Evolutionary conservation across 305 asterid genomes (phyloP).

Genomic region (Fraxinus floribunda): DNA sequence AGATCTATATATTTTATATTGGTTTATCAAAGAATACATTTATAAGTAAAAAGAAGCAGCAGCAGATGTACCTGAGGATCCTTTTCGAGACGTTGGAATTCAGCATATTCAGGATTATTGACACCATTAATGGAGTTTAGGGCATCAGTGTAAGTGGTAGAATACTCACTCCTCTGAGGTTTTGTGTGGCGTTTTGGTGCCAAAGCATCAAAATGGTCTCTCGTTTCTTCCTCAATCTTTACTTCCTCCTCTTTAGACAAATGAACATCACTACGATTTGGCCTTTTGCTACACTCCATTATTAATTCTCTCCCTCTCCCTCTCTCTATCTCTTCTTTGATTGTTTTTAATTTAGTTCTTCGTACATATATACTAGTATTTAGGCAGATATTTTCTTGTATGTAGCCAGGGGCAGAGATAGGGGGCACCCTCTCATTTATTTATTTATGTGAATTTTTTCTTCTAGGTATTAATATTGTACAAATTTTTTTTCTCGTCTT

Average conservation of each 20-base stretch:
- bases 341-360: neutral
- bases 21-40: neutral
- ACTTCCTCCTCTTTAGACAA: conserved; percentile 59
- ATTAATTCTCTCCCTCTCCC: neutral
- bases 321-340: neutral
- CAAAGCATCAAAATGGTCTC: conserved; percentile 56
- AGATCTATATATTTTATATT: neutral
- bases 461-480: neutral
- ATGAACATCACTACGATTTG: conserved; percentile 80
- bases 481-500: neutral
- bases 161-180: conserved; percentile 86
- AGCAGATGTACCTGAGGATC: conserved; percentile 46
- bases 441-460: neutral
- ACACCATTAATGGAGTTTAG: conserved; percentile 24
- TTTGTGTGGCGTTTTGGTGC: conserved; percentile 88
- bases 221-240: conserved; percentile 56
- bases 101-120: conserved; percentile 48
- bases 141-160: conserved; percentile 56
- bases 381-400: neutral
- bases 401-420: neutral
- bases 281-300: conserved; percentile 23
- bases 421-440: neutral
- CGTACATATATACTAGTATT: neutral
- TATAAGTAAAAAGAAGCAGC: neutral
- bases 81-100: conserved; percentile 67